phyloP scores from a whole-genome alignment of 2,329 filamentous ascomycete genomes.

The Nemania bipapillata region DNA sequence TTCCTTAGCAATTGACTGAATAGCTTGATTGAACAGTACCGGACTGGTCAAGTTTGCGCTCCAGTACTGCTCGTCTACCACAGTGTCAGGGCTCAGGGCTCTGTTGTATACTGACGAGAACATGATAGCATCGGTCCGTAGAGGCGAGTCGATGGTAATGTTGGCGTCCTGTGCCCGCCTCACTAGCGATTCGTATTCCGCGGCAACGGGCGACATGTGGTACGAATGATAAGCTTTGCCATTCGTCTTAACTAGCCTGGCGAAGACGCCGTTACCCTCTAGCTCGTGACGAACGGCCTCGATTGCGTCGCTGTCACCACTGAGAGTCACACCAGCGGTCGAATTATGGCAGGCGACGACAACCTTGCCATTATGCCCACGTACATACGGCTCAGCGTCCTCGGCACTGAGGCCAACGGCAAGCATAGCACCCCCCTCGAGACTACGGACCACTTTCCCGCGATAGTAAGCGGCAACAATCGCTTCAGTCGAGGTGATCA shows the following conservation, averaged over 20 bases:
- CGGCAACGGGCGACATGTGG: not conserved
- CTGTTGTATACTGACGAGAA: not conserved
- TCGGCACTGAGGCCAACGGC: not conserved
- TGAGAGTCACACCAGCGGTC: not conserved
- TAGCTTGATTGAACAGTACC: slow-evolving; percentile 8
- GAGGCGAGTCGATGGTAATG: not conserved
- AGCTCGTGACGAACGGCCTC: not conserved
- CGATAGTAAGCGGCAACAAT: not conserved
- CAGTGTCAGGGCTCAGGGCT: not conserved
- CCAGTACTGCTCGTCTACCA: not conserved
- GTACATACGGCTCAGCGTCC: not conserved
- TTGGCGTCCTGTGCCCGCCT: not conserved
- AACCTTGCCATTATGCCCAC: not conserved
- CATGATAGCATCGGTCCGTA: not conserved
- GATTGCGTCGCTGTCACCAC: not conserved
- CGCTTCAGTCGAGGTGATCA: not conserved
- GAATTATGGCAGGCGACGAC: not conserved
- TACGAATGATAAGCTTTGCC: not conserved
- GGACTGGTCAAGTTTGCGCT: not conserved
- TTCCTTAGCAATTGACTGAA: not conserved
- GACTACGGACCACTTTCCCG: not conserved
- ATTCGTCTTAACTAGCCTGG: not conserved
- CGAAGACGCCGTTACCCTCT: not conserved
- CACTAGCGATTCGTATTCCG: not conserved
- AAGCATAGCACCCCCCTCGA: not conserved